Evolutionary conservation across 495 filamentous ascomycete species (phyloP).

Genomic region (Penicillium cataractarum): DNA sequence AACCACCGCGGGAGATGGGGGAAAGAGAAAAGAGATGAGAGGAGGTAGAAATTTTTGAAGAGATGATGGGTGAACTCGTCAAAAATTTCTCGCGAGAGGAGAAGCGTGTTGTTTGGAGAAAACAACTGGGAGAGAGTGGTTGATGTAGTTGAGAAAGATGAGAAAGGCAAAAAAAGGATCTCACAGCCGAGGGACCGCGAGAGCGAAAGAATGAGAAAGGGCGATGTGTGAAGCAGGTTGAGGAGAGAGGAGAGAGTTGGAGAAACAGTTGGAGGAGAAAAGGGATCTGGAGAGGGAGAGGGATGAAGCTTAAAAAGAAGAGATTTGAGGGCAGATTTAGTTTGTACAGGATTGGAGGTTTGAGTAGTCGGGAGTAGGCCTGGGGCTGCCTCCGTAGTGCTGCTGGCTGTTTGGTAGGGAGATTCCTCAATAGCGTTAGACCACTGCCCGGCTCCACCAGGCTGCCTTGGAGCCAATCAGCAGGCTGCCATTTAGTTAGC

Average conservation of each 20-base stretch:
- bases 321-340: constrained; percentile 26
- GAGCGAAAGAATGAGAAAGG: constrained; percentile 10
- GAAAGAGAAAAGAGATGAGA: constrained; percentile 4
- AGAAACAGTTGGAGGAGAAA: constrained; percentile 9
- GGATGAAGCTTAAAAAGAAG: constrained; percentile 24
- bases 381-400: not conserved
- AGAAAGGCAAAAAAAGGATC: constrained; percentile 25
- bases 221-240: constrained; percentile 8
- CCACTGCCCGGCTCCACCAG: constrained; percentile 22
- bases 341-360: not conserved
- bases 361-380: not conserved
- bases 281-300: constrained; percentile 18
- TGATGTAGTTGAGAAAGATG: constrained; percentile 3
- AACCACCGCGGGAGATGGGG: constrained; percentile 12
- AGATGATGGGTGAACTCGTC: not conserved
- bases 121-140: constrained; percentile 2
- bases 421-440: no score
- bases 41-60: not conserved
- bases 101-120: constrained; percentile 4
- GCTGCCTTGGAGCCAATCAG: constrained; percentile 25
- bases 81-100: constrained; percentile 6
- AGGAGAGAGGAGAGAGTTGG: constrained; percentile 4
- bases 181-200: constrained; percentile 13
- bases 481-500: constrained; percentile 21
- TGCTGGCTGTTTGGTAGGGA: not conserved